These are phyloP conservation scores for Talaromyces verruculosus DNA, from an alignment of 2,329 filamentous ascomycete species.

Conservation along the genomic window DNA sequence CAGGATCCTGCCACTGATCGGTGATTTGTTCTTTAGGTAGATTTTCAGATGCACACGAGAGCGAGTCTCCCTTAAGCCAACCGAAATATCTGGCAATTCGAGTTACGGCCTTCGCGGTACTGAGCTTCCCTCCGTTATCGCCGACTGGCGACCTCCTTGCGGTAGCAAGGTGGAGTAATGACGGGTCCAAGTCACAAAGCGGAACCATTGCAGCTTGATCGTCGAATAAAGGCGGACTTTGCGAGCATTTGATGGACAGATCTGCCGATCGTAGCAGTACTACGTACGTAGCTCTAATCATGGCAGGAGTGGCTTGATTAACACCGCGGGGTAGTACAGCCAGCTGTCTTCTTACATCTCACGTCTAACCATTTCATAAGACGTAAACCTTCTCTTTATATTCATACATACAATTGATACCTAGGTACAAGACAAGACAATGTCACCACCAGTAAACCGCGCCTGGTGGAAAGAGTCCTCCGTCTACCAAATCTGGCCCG, in stretches of 20 bases:
- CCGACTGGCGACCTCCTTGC: not conserved
- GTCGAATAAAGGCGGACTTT: slow-evolving; percentile 1
- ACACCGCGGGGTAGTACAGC: not conserved
- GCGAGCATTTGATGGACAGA: not conserved
- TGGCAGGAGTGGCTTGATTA: not conserved
- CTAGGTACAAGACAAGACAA: not conserved
- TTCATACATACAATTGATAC: not conserved
- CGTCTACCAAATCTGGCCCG: slow-evolving; percentile 62
- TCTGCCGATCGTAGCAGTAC: not conserved
- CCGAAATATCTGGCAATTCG: too few relatives aligned
- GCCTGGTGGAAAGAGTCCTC: slow-evolving; percentile 61
- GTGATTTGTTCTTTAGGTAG: too few relatives aligned
- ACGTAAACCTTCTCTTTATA: not conserved
- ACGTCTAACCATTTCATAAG: not conserved
- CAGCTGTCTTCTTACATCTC: not conserved
- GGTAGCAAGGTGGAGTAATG: not conserved
- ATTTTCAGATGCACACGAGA: too few relatives aligned
- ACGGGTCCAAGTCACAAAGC: not conserved
- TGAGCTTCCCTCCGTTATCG: too few relatives aligned
- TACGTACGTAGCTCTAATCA: not conserved
- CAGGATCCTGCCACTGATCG: too few relatives aligned
- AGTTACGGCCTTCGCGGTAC: too few relatives aligned
- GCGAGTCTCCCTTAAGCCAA: too few relatives aligned
- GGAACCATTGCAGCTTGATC: slow-evolving; percentile 5
- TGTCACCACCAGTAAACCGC: slow-evolving; percentile 27